Evolutionary conservation across 768 basidiomycete genomes (phyloP), one percentile per base, ranked within the genome.

Genomic region (Auricularia sp.): DNA sequence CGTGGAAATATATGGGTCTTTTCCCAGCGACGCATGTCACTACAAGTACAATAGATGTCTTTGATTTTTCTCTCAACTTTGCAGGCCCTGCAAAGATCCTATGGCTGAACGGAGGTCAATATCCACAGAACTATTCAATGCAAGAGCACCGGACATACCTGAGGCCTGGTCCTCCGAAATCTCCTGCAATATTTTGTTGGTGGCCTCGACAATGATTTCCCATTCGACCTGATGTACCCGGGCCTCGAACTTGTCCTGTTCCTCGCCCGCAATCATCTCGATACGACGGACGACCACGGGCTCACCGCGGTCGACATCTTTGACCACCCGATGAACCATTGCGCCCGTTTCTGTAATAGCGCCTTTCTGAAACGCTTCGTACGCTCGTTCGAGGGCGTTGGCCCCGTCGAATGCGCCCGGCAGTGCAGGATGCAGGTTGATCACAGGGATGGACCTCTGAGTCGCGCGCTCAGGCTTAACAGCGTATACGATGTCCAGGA

Each of bases 341-440:
- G 84, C 86, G 0, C 97, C 95, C 0, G 89, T 86, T 64, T 81
- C 79, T 36, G 79, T 77, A 59, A 95, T 87, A 72, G 95, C 88
- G 0, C 92, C 91, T 64, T 79, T 83, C 71, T 89, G 82, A 72
- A 91, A 97, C 0, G 93, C 94, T 67, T 92, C 91, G 71, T 84
- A 94, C 3, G 95, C 93, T 11, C 96, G 79, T 67, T 89, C 84
- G 63, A 98, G 89, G 1, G 95, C 93, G 70, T 91, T 83, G n/a
- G 91, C 86, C 4, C 97, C 97, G 69, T 97, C 94, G 70, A 99
- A 99, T n/a, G 88, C 86, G 2, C 94, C 93, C 0, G 96, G 96
- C 2, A 99, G 77, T 3, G 97, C 97, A 6, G 97, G 97, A 70
- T 98, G 97, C 3, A 99, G 79, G 72, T 98, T 99, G 78, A 99